Conservation (phyloP, 2,329 filamentous ascomycete species). For the Cladophialophora bantiana region DNA sequence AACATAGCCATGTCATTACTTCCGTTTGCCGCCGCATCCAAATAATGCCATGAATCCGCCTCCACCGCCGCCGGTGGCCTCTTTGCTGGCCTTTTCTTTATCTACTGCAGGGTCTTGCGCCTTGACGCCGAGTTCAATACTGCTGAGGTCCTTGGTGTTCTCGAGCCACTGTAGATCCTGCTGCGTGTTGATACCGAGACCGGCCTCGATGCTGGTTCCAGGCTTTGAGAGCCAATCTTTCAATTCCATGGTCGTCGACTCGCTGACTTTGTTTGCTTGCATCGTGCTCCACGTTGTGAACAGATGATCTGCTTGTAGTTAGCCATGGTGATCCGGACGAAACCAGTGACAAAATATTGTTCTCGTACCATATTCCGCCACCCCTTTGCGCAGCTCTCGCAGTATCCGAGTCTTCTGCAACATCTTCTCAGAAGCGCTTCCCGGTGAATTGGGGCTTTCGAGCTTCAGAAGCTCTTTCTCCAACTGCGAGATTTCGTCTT, state of each 20-base stretch:
- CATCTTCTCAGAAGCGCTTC: slow-evolving; percentile 30
- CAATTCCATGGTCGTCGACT: slow-evolving; percentile 34
- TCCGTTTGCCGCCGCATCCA: slow-evolving; percentile 33
- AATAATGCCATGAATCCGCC: slow-evolving; percentile 31
- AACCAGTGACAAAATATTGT: background rate
- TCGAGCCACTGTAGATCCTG: slow-evolving; percentile 39
- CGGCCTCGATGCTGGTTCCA: slow-evolving; percentile 20
- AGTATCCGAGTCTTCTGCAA: slow-evolving; percentile 35
- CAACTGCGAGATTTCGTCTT: slow-evolving; percentile 45
- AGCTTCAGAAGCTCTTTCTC: slow-evolving; percentile 44
- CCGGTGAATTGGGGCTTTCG: slow-evolving; percentile 36
- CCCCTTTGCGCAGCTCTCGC: slow-evolving; percentile 38
- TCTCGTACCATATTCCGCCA: slow-evolving; percentile 40
- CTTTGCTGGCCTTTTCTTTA: slow-evolving; percentile 5
- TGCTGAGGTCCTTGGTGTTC: slow-evolving; percentile 37
- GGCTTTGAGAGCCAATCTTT: slow-evolving; percentile 36
- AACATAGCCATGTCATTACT: slow-evolving; percentile 22
- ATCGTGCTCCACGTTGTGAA: slow-evolving; percentile 40
- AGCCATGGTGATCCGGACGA: slow-evolving; percentile 1
- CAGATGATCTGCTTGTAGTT: slow-evolving; percentile 36
- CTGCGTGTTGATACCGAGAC: slow-evolving; percentile 28
- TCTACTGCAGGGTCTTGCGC: slow-evolving; percentile 6
- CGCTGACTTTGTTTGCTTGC: slow-evolving; percentile 36
- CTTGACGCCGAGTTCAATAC: slow-evolving; percentile 33
- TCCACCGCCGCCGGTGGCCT: slow-evolving; percentile 8